Evolutionary conservation across 2,329 filamentous ascomycete species (phyloP), one percentile per base, ranked within the genome.

Genomic region (Plenodomus tracheiphilus): DNA sequence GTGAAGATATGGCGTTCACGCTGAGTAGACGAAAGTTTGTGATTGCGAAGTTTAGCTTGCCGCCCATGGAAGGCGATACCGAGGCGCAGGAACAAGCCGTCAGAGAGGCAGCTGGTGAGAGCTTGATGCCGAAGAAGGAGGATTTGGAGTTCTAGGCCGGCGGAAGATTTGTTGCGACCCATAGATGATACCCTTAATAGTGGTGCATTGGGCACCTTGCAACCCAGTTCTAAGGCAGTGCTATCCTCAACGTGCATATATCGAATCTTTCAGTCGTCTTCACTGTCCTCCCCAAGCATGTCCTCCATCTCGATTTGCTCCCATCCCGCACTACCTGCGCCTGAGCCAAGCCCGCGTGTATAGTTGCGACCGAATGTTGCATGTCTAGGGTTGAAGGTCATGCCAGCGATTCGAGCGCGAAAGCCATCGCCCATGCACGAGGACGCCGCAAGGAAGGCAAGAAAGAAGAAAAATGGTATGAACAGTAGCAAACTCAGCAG

Each of bases 1-100:
- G 89, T 19, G 89, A 96, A 65, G 91, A 97, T 72, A 82, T 96
- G 73, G 91, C 91, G 4, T 99, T 99, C 71, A 92, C 86, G 52
- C 75, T 99, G 43, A 96, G 91, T 70, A 81, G 90, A 62, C 86
- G 83, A 61, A 92, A 90, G 43, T 85, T 99, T 58, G 82, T 90
- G 34, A 91, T 99, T 56, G 89, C 87, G 62, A 91, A 91, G 0
- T 97, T 91, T 72, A 94, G 88, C 68, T 77, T 99, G 37, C 94
- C 94, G 20, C 94, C 94, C 0, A 78, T 93, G 35, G 89, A 91
- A 46, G 90, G 88, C 2, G 90, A 91, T 57, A 81, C 75, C 37
- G 83, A 84, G 61, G 83, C 80, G 13, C 83, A 85, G 65, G 77
- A 80, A 49, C 76, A 74, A 11, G 62, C 62, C 35, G 63, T 63